Conservation (phyloP, 257 asterid genomes). For the Petunia secreta region DNA sequence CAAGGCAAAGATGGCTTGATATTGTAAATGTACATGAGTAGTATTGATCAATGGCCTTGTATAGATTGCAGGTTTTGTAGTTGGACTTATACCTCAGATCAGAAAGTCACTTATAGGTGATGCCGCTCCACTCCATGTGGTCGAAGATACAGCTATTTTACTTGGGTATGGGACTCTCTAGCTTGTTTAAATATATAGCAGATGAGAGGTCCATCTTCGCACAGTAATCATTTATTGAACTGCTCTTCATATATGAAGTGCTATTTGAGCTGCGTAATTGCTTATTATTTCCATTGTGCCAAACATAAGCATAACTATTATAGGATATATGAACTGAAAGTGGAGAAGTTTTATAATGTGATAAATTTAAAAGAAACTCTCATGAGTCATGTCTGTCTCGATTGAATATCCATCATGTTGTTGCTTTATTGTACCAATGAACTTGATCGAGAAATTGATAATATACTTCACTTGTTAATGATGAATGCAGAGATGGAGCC, state of each 20-base stretch:
- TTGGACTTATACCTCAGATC: constrained; percentile 71
- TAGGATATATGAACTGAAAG: constrained; percentile 58
- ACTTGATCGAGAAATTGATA: not conserved
- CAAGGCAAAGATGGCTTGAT: not conserved
- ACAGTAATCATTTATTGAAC: constrained; percentile 66
- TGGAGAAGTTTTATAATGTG: constrained; percentile 53
- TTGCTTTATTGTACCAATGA: not conserved
- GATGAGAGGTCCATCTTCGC: not conserved
- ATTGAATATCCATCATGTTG: not conserved
- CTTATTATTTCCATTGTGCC: no score
- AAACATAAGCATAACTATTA: constrained; percentile 29
- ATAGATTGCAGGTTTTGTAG: constrained; percentile 70
- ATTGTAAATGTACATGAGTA: not conserved
- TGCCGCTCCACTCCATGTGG: constrained; percentile 70
- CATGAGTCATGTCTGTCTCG: not conserved
- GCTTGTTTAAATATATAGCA: not conserved
- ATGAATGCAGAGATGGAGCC: constrained; percentile 74
- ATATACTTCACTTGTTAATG: not conserved
- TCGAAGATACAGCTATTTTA: constrained; percentile 63
- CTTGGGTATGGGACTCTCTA: constrained; percentile 55
- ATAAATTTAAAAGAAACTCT: no score
- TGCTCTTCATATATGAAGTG: not conserved
- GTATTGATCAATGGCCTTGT: not conserved
- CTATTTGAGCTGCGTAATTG: no score
- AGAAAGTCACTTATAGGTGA: constrained; percentile 63